These are phyloP conservation scores for Nepenthes gracilis DNA, from an alignment of 148 eudicot genomes.

Conservation along the genomic window DNA sequence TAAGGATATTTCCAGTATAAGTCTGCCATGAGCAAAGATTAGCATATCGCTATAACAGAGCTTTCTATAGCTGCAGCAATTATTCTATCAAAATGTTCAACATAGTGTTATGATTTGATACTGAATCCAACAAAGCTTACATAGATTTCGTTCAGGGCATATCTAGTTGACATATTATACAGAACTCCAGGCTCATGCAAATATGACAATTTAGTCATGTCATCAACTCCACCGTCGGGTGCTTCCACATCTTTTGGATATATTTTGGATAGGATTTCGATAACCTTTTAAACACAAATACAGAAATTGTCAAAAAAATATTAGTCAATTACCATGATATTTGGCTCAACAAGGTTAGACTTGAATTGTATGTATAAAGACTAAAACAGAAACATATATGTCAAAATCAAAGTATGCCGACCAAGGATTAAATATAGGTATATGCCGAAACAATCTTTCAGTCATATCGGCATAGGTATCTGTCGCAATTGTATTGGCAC, in stretches of 20 bases:
- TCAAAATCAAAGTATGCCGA: neutral
- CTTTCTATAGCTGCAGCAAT: conserved; percentile 33
- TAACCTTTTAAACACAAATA: conserved; percentile 23
- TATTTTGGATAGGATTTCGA: conserved; percentile 35
- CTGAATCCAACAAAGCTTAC: conserved; percentile 33
- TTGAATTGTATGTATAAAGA: too few species aligned
- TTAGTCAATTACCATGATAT: neutral
- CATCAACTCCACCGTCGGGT: conserved; percentile 92
- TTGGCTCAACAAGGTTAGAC: neutral
- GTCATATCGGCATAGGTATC: too few species aligned
- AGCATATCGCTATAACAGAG: conserved; percentile 35
- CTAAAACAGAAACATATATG: neutral
- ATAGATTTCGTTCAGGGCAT: conserved; percentile 75
- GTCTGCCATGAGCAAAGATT: conserved; percentile 69
- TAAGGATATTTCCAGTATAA: conserved; percentile 90
- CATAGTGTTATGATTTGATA: conserved; percentile 6
- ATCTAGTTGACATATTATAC: conserved; percentile 69
- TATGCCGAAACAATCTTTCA: neutral
- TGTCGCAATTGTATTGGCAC: too few species aligned
- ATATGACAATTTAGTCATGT: conserved; percentile 92
- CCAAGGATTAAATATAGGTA: neutral
- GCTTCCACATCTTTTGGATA: conserved; percentile 87
- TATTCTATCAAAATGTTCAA: conserved; percentile 18
- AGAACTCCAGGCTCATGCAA: conserved; percentile 94
- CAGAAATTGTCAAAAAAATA: neutral